phyloP scores from a whole-genome alignment of 106 monocot genomes.

The Allium fistulosum region DNA sequence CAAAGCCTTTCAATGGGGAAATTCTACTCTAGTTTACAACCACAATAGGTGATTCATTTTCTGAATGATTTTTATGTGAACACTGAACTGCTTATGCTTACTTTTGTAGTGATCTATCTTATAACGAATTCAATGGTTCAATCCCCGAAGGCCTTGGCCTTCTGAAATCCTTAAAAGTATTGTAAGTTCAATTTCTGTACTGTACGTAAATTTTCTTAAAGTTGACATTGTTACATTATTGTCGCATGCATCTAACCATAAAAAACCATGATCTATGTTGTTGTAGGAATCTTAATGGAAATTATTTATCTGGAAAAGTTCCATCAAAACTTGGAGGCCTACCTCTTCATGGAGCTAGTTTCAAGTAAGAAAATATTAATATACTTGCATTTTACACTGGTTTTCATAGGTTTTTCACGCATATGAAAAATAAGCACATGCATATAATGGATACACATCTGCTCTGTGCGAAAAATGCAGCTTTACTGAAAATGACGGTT shows the following conservation, averaged over 20 bases:
- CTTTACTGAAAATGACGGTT: constrained; percentile 80
- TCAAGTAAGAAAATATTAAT: constrained; percentile 57
- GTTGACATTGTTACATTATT: constrained; percentile 7
- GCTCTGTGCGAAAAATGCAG: constrained; percentile 24
- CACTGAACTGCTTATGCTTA: not conserved
- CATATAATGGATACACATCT: not conserved
- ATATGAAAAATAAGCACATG: not conserved
- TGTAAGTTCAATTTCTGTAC: constrained; percentile 40
- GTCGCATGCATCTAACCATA: too few relatives aligned
- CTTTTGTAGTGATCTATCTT: constrained; percentile 72
- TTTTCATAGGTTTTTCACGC: not conserved
- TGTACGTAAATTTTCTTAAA: not conserved
- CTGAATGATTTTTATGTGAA: not conserved
- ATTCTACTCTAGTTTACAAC: too few relatives aligned
- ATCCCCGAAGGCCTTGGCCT: constrained; percentile 82
- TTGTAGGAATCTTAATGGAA: constrained; percentile 91
- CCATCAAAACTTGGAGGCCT: constrained; percentile 83
- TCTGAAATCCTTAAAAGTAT: constrained; percentile 47
- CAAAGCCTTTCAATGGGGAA: too few relatives aligned
- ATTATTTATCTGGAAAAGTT: constrained; percentile 79
- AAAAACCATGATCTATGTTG: not conserved
- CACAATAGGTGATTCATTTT: too few relatives aligned
- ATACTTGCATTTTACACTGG: not conserved
- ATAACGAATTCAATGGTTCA: constrained; percentile 82
- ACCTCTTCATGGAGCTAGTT: constrained; percentile 92